A percentile compares a stretch with the other conserved stretches of the same genome.
These are phyloP conservation scores for Fragaria ananassa DNA, from an alignment of 306 rosid species.

Conservation along the genomic window DNA sequence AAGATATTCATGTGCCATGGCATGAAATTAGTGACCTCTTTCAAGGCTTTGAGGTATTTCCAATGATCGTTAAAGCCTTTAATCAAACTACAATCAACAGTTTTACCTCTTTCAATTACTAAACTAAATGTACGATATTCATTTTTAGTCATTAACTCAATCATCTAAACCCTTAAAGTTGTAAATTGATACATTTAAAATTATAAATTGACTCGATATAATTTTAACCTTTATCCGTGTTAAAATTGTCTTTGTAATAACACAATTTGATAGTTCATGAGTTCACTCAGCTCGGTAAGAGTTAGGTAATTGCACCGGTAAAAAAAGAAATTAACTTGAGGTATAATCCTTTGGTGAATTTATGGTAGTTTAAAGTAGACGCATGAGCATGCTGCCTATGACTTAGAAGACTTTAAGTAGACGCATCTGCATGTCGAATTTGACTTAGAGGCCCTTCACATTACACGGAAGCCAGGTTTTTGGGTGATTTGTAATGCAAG, in stretches of 20 bases:
- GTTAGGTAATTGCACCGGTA: background rate
- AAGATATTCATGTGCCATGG: constrained; percentile 2
- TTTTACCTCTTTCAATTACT: background rate
- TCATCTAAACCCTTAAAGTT: too few species aligned
- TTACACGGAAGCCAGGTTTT: constrained; percentile 14
- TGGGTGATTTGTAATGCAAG: constrained; percentile 27
- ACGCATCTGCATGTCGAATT: constrained; percentile 4
- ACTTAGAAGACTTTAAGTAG: constrained; percentile 7
- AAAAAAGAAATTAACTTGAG: background rate
- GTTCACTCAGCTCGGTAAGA: background rate
- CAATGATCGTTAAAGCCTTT: background rate
- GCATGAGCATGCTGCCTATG: background rate
- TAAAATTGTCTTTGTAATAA: too few species aligned
- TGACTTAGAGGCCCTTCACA: constrained; percentile 12
- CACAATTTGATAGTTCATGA: background rate
- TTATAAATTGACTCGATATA: background rate
- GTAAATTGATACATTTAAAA: background rate
- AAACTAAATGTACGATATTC: background rate
- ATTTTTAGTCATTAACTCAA: background rate
- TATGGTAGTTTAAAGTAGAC: background rate
- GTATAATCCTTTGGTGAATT: background rate
- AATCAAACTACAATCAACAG: background rate
- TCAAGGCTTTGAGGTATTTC: background rate
- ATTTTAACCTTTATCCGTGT: background rate
- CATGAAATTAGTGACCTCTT: background rate